A percentile compares a stretch with the other conserved stretches of the same genome.
Evolutionary conservation across 495 filamentous ascomycete species (phyloP).

Genomic region (Penicillium daleae): DNA sequence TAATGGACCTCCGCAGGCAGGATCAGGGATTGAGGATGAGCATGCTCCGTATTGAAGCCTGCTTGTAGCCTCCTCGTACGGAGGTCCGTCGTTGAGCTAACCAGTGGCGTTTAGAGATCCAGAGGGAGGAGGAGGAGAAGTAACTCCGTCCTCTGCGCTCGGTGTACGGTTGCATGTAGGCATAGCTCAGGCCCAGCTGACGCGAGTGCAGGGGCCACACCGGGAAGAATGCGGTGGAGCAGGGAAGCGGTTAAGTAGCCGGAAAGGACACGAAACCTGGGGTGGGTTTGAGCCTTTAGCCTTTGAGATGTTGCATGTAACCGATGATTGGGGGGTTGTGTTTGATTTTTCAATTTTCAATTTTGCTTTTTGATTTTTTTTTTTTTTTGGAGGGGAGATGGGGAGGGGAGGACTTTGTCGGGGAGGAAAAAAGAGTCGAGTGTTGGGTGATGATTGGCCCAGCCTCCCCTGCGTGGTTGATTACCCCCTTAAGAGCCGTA

Average conservation of each 20-base stretch:
- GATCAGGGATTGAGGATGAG: background rate
- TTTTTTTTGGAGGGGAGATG: background rate
- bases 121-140: background rate
- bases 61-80: background rate
- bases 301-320: constrained; percentile 5
- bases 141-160: background rate
- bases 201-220: constrained; percentile 6
- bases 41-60: background rate
- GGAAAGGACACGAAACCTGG: constrained; percentile 4
- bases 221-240: background rate
- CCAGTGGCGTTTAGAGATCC: background rate
- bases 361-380: background rate
- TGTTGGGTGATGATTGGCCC: constrained; percentile 1
- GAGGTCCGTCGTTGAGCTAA: background rate
- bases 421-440: background rate
- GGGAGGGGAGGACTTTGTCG: background rate
- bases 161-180: background rate
- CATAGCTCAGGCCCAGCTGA: constrained; percentile 11
- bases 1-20: background rate
- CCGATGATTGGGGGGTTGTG: background rate
- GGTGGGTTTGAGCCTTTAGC: background rate
- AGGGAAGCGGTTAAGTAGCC: constrained; percentile 3
- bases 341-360: constrained; percentile 8
- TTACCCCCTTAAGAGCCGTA: constrained; percentile 8
- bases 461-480: background rate